These are phyloP conservation scores for Urochloa ruziziensis DNA, from an alignment of 176 grass and related monocot genomes.

Conservation along the genomic window DNA sequence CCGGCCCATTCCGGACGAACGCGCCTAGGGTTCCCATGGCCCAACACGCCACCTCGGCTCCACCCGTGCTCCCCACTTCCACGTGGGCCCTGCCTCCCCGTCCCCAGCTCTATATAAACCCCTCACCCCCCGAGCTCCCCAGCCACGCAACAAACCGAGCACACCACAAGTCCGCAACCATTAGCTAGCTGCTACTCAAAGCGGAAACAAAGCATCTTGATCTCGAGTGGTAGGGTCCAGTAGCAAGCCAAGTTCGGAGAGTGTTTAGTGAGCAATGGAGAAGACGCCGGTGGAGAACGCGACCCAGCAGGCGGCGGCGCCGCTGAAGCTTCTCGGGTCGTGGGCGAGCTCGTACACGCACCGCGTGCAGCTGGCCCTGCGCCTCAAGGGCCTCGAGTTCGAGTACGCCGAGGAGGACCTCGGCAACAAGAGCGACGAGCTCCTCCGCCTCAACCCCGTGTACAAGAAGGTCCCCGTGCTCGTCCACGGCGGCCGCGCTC, in stretches of 20 bases:
- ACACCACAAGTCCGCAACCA: neutral
- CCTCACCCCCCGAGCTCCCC: neutral
- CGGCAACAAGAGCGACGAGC: slow-evolving; percentile 53
- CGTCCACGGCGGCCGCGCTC: slow-evolving; percentile 55
- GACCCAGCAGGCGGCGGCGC: neutral
- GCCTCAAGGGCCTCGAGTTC: slow-evolving; percentile 73
- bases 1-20: neutral
- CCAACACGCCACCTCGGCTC: neutral
- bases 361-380: slow-evolving; percentile 78
- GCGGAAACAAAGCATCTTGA: neutral
- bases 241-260: neutral
- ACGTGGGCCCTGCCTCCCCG: neutral
- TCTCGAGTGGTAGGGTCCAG: neutral
- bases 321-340: slow-evolving; percentile 67
- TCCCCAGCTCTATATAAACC: slow-evolving; percentile 42
- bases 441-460: slow-evolving; percentile 67
- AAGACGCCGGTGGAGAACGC: slow-evolving; percentile 6
- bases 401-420: slow-evolving; percentile 81
- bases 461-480: slow-evolving; percentile 92
- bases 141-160: neutral
- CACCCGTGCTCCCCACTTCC: neutral
- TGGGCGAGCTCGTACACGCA: slow-evolving; percentile 96
- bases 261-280: slow-evolving; percentile 33
- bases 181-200: neutral
- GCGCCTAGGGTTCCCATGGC: slow-evolving; percentile 18